Percentiles rank a stretch among this genome's conserved stretches.
phyloP scores from a whole-genome alignment of 306 rosid genomes.

The Castanopsis chinensis region DNA sequence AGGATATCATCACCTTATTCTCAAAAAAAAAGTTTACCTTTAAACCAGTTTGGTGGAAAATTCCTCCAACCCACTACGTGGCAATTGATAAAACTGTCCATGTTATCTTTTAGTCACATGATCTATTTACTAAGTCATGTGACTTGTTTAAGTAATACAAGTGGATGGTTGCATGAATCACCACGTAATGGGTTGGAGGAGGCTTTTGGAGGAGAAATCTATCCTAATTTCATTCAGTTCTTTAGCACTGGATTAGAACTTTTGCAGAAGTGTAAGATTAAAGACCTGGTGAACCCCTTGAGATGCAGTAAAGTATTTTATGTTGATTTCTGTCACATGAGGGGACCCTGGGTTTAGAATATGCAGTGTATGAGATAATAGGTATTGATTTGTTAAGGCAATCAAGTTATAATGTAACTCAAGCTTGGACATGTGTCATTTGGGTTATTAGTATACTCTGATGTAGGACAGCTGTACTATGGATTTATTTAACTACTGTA shows the following conservation, averaged over 20 bases:
- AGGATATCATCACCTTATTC: too few relatives aligned
- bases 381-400: neutral
- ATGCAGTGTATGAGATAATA: neutral
- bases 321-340: neutral
- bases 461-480: neutral
- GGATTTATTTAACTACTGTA: neutral
- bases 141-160: too few relatives aligned
- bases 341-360: neutral
- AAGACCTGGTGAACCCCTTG: neutral
- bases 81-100: too few relatives aligned
- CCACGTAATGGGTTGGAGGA: too few relatives aligned
- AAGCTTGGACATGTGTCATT: neutral
- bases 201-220: too few relatives aligned
- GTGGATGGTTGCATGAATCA: too few relatives aligned
- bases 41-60: too few relatives aligned
- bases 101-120: too few relatives aligned
- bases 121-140: too few relatives aligned
- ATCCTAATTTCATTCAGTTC: neutral
- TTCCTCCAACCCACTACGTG: too few relatives aligned
- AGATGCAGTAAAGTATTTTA: neutral
- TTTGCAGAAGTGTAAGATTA: neutral
- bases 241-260: neutral
- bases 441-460: neutral
- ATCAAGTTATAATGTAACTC: neutral
- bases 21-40: too few relatives aligned